A percentile compares a stretch with the other conserved stretches of the same genome.
Evolutionary conservation across 2,329 filamentous ascomycete genomes (phyloP).

Genomic region (Alternaria consortialis): DNA sequence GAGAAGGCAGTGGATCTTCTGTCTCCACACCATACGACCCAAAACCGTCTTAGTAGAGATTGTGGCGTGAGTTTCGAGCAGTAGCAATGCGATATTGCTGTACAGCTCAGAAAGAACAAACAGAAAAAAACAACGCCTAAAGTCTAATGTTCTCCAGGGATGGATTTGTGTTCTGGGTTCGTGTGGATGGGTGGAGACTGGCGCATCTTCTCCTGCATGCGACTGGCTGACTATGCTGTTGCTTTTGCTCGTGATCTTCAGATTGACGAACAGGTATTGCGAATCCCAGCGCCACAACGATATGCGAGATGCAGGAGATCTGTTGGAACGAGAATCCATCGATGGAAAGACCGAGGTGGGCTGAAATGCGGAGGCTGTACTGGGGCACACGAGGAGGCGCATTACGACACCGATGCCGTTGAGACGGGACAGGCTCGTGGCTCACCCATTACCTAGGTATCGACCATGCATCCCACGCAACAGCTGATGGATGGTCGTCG

Average conservation of each 20-base stretch:
- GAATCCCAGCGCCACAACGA: slow-evolving; percentile 3
- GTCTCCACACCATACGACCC: slow-evolving; percentile 1
- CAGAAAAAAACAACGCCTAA: neutral
- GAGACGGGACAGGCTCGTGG: neutral
- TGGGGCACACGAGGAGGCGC: neutral
- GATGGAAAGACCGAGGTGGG: neutral
- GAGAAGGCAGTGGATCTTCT: neutral
- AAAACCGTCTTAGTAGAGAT: neutral
- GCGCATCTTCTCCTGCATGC: neutral
- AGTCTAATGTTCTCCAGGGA: slow-evolving; percentile 4
- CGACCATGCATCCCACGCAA: neutral
- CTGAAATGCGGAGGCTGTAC: neutral
- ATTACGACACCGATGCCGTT: neutral
- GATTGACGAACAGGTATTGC: slow-evolving; percentile 7
- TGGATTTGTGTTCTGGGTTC: neutral
- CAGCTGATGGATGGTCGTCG: neutral
- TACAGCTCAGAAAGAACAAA: neutral
- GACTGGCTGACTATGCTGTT: neutral
- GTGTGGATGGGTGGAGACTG: slow-evolving; percentile 5
- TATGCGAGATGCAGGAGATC: slow-evolving; percentile 5
- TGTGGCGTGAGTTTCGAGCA: slow-evolving; percentile 3
- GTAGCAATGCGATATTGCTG: neutral
- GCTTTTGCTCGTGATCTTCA: slow-evolving; percentile 15
- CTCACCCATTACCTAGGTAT: neutral
- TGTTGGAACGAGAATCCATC: neutral